A percentile compares a stretch with the other conserved stretches of the same genome.
Conservation (phyloP, 192 early-diverging fungal species). For the Backusella parvicylindrica region DNA sequence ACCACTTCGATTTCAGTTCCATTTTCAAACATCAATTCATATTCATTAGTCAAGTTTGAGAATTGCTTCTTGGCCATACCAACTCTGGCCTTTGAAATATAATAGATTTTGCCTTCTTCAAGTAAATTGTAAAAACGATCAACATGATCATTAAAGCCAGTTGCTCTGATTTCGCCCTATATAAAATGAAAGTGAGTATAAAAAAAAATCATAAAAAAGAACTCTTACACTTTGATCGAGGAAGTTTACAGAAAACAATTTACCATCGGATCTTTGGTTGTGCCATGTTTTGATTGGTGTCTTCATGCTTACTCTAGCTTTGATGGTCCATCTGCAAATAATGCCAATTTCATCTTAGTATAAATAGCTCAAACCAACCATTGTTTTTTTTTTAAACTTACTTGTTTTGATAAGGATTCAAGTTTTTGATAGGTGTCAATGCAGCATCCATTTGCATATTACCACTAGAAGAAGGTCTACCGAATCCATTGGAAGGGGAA, state of each 20-base stretch:
- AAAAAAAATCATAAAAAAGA: background rate
- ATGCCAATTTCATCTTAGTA: background rate
- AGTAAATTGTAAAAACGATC: slow-evolving; percentile 74
- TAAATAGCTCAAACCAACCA: background rate
- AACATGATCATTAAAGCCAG: slow-evolving; percentile 88
- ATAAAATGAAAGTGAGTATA: background rate
- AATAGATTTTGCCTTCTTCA: slow-evolving; percentile 74
- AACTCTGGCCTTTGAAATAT: slow-evolving; percentile 77
- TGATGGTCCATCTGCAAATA: slow-evolving; percentile 82
- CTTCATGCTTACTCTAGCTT: slow-evolving; percentile 86
- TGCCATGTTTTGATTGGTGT: slow-evolving; percentile 76
- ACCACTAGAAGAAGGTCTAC: background rate
- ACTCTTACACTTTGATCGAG: slow-evolving; percentile 77
- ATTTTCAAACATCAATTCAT: slow-evolving; percentile 84
- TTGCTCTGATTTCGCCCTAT: slow-evolving; percentile 93
- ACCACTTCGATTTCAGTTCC: slow-evolving; percentile 57
- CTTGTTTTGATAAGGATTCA: slow-evolving; percentile 90
- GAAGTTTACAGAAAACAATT: slow-evolving; percentile 85
- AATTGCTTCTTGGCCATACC: slow-evolving; percentile 84
- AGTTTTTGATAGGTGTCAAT: slow-evolving; percentile 61
- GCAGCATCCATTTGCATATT: slow-evolving; percentile 20
- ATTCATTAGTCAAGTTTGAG: slow-evolving; percentile 82
- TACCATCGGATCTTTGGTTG: slow-evolving; percentile 75
- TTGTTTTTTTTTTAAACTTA: slow-evolving; percentile 23
- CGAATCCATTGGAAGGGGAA: slow-evolving; percentile 25